Base-by-base conservation (phyloP, 2,329 filamentous ascomycete genomes). In the Sphaerulina populicola region DNA sequence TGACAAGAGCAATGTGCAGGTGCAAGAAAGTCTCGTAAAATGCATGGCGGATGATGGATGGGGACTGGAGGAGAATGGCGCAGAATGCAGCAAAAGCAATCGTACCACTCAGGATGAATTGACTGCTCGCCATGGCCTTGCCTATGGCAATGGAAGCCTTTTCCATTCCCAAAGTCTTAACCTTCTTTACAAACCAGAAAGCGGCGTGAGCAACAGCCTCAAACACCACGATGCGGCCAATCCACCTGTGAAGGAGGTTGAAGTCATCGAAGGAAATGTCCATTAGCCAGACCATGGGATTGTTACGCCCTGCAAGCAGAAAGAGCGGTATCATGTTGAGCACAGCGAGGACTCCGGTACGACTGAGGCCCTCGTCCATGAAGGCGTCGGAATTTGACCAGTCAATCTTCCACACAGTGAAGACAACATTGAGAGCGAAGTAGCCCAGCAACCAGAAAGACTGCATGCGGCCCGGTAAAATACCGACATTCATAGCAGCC, bases 251-350 rank as follows among this genome's bases (percentile, higher is more conserved):
- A 52, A 90, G 74, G 55, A 91, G 70, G 71, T 90, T 91, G 75
- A 86, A 89, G 1, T 84, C 88, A 67, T 91, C 86, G 67, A 89
- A 91, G 3, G 83, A 86, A 57, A 90, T 81, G 55, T 81, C 81
- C 47, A 87, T 75, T 58, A 85, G 72, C 54, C 74, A 74, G 64
- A 90, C 88, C 57, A 91, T 74, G 18, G 85, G 85, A 69, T 90
- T 90, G 72, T 89, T 90, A 60, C 86, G 77, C 38, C 83, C 82
- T 42, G 85, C 83, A 66, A 89, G 74, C 44, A 89, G 68, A 69
- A 89, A 85, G 3, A 90, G 72, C 1, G 86, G 86, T 54, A 83
- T 75, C 85, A 90, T 86, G 72, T 91, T 91, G 66, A 87, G 78
- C 38, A 82, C 78, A 6, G 85, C 71, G 55, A 91, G 73, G 42